These are phyloP conservation scores for Anethum foeniculum DNA, from an alignment of 140 eudicot species.

Conservation along the genomic window DNA sequence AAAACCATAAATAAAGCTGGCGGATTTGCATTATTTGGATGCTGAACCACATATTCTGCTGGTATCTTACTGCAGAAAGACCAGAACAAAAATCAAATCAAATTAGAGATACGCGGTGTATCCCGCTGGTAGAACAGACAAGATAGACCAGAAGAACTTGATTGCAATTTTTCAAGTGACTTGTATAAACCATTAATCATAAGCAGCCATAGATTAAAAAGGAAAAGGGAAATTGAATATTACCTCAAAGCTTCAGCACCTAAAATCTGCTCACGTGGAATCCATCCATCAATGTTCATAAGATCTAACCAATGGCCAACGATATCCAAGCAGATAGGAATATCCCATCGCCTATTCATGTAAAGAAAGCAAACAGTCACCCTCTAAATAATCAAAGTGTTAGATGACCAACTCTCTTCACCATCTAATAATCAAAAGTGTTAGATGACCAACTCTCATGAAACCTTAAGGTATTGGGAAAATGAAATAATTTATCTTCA, in stretches of 20 bases:
- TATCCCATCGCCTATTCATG: conserved; percentile 83
- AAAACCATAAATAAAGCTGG: conserved; percentile 77
- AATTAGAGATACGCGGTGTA: not conserved
- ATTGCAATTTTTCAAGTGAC: not conserved
- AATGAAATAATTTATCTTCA: too few species aligned
- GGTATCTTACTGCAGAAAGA: conserved; percentile 77
- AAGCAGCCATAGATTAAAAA: not conserved
- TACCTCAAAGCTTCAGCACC: conserved; percentile 98
- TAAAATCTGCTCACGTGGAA: conserved; percentile 98
- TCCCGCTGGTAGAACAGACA: not conserved
- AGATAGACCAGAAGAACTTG: not conserved
- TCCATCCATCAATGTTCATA: conserved; percentile 98
- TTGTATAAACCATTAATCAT: not conserved
- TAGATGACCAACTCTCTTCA: not conserved
- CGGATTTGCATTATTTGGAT: conserved; percentile 91
- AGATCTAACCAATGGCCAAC: conserved; percentile 96
- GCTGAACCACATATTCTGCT: conserved; percentile 77
- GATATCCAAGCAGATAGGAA: conserved; percentile 69
- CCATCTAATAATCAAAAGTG: too few species aligned
- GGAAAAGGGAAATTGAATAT: not conserved
- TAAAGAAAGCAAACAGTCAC: conserved; percentile 1
- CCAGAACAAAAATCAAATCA: not conserved
- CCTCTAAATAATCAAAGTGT: not conserved
- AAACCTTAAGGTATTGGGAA: not conserved
- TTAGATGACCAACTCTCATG: too few species aligned